Percentiles rank a stretch among this genome's conserved stretches.
phyloP scores from a whole-genome alignment of 208 protist genomes.

The Entamoeba dispar region DNA sequence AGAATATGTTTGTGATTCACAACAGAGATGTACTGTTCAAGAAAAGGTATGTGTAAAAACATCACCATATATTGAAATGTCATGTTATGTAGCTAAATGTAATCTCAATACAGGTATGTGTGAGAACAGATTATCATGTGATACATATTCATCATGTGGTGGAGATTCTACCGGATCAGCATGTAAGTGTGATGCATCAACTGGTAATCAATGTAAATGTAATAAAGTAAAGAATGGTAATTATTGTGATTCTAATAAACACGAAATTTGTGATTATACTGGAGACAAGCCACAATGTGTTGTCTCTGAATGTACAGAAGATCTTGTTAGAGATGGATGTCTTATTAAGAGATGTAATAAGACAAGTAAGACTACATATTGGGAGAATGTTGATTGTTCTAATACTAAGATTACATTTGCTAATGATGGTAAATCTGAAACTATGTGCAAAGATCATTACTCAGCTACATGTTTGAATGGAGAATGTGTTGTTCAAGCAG shows the following conservation, averaged over 20 bases:
- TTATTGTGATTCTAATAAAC: not conserved
- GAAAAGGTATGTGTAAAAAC: not conserved
- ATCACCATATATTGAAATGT: not conserved
- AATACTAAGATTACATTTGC: not conserved
- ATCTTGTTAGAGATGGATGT: not conserved
- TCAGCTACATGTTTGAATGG: not conserved
- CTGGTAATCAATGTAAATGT: not conserved
- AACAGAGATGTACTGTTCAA: not conserved
- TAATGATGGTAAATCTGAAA: not conserved
- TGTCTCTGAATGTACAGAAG: not conserved
- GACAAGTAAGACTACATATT: not conserved
- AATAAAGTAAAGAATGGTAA: not conserved
- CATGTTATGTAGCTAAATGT: not conserved
- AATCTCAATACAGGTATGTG: not conserved
- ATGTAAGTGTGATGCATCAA: not conserved
- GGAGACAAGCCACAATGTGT: not conserved
- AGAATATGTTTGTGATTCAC: not conserved
- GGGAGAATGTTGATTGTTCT: not conserved
- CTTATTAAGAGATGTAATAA: not conserved
- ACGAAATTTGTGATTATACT: not conserved
- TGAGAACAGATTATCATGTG: not conserved
- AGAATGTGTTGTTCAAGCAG: not conserved
- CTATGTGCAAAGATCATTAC: not conserved
- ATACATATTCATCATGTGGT: not conserved
- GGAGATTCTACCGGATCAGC: not conserved